Evolutionary conservation across 1,139 yeast species (phyloP).

Genomic region (Taphrina sp.): DNA sequence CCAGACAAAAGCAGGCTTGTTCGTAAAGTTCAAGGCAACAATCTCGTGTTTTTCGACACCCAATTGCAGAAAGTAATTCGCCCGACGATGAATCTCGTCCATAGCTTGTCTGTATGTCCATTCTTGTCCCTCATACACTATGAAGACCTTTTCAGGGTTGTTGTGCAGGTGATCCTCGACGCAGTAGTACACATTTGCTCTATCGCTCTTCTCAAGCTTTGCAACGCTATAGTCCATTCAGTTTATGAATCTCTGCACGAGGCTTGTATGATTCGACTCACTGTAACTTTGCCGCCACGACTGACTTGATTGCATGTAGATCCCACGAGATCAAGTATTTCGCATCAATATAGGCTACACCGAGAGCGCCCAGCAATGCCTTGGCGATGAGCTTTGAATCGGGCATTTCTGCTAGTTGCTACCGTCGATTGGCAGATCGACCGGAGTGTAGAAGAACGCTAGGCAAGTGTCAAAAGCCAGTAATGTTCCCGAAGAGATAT

Average conservation of each 20-base stretch:
- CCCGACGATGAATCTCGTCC: slow-evolving; percentile 11
- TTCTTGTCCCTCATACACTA: slow-evolving; percentile 23
- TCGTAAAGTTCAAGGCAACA: slow-evolving; percentile 27
- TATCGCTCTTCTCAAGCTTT: slow-evolving; percentile 5
- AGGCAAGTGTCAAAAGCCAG: too few species aligned
- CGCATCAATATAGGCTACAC: slow-evolving; percentile 30
- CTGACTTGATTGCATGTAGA: slow-evolving; percentile 22
- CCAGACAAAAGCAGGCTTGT: slow-evolving; percentile 26
- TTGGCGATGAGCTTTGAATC: too few species aligned
- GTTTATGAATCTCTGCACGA: neutral
- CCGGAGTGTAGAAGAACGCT: too few species aligned
- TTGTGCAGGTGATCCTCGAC: slow-evolving; percentile 8
- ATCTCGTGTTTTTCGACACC: slow-evolving; percentile 19
- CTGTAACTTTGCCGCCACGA: slow-evolving; percentile 11
- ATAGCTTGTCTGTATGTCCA: slow-evolving; percentile 23
- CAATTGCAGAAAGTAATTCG: slow-evolving; percentile 16
- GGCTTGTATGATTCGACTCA: neutral
- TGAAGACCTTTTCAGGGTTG: slow-evolving; percentile 18
- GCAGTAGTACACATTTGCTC: slow-evolving; percentile 16
- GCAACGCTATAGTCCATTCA: too few species aligned
- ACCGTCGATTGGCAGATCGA: too few species aligned
- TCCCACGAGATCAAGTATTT: slow-evolving; percentile 16
- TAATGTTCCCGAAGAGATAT: too few species aligned
- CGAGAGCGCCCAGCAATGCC: slow-evolving; percentile 16
- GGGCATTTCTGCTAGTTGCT: too few species aligned